Base-by-base conservation (phyloP, 441 rosid species). In the Omphalea diandra region DNA sequence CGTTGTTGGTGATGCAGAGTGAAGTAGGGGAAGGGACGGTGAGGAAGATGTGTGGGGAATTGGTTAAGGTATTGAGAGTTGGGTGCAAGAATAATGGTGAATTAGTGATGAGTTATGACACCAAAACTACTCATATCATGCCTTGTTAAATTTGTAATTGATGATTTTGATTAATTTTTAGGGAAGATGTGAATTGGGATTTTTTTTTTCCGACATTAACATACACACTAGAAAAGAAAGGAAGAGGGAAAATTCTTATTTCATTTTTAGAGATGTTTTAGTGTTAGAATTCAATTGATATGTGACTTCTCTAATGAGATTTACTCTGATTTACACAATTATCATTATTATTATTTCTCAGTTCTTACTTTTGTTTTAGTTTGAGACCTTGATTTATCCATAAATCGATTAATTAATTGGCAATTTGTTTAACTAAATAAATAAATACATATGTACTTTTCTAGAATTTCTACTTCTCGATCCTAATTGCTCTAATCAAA, bases 1-100 rank as follows among this genome's bases (percentile, higher is more conserved):
- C 87, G 3, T 70, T 93, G 77, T 61, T 90, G 79, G 77, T 90
- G 81, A 90, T 93, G 82, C 98, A 93, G 75, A 88, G 97, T 54
- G 86, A 85, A 36, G n/a, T n/a, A n/a, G 84, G 90, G 56, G 80
- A 93, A 32, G 84, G 82, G 12, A 66, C 75, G 5, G 91, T 87
- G 61, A 75, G 85, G 70, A 83, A 76, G 75, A 87, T 88, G 97
- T 79, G 86, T 7, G 78, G 77, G 2, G 97, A 93, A 67, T 58
- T 93, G 82, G 75, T 93, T 7, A 90, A 84, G 80, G 83, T 82
- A 14, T 82, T 85, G 76, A 73, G 66, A 49, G 29, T 12, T 32
- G 40, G 29, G 20, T 31, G n/a, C 32, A 53, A 63, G 12, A 58
- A n/a, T n/a, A n/a, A 60, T 31, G 53, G 33, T 22, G 75, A 72